phyloP scores from a whole-genome alignment of 2,329 filamentous ascomycete species.

The Annulohypoxylon truncatum region DNA sequence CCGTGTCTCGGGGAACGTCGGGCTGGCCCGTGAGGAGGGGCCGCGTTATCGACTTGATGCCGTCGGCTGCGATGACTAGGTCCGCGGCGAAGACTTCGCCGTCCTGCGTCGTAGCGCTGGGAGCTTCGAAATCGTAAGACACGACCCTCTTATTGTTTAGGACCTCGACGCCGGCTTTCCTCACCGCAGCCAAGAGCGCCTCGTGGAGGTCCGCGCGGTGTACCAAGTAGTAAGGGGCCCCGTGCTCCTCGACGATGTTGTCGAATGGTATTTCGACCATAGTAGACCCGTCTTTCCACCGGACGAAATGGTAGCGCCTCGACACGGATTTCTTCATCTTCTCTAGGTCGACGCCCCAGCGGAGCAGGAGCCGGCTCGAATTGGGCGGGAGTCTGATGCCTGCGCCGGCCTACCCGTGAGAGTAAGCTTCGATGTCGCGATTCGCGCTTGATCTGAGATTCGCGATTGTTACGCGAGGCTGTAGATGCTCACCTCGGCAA shows the following conservation, averaged over 20 bases:
- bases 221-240: slow-evolving; percentile 51
- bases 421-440: neutral
- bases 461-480: neutral
- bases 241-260: slow-evolving; percentile 41
- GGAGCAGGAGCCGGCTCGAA: slow-evolving; percentile 46
- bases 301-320: slow-evolving; percentile 44
- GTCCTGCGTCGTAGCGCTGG: slow-evolving; percentile 29
- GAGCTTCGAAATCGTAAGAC: slow-evolving; percentile 41
- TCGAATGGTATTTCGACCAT: slow-evolving; percentile 44
- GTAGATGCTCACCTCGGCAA: slow-evolving; percentile 30
- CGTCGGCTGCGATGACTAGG: slow-evolving; percentile 43
- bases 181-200: slow-evolving; percentile 46
- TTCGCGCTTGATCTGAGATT: neutral
- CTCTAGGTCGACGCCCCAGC: slow-evolving; percentile 49
- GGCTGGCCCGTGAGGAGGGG: slow-evolving; percentile 44
- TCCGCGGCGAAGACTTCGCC: slow-evolving; percentile 40
- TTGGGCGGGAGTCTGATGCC: slow-evolving; percentile 52
- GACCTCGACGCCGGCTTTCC: slow-evolving; percentile 45
- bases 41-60: slow-evolving; percentile 45
- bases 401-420: slow-evolving; percentile 43
- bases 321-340: slow-evolving; percentile 46
- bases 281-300: slow-evolving; percentile 44
- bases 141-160: slow-evolving; percentile 43
- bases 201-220: slow-evolving; percentile 53
- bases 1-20: slow-evolving; percentile 46